Conservation (phyloP, 352 stramenopile species). For the Elongisporangium prolatum region DNA sequence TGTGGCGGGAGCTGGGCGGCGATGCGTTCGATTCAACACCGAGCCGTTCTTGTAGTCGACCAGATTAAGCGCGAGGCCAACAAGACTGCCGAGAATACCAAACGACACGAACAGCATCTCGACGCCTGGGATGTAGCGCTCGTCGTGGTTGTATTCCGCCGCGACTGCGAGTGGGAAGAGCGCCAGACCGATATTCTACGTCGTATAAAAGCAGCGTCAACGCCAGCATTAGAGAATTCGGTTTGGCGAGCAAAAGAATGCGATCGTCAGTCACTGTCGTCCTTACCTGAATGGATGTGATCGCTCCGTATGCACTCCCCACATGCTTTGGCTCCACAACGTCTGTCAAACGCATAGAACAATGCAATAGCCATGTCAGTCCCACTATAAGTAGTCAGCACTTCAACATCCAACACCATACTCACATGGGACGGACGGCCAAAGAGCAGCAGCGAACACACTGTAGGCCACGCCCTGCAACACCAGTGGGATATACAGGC, state of each 20-base stretch:
- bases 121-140: slow-evolving; percentile 74
- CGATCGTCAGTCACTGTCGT: not conserved
- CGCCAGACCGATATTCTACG: slow-evolving; percentile 77
- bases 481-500: slow-evolving; percentile 81
- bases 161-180: slow-evolving; percentile 76
- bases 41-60: slow-evolving; percentile 77
- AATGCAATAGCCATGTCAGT: not conserved
- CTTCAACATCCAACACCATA: not conserved
- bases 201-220: slow-evolving; percentile 8
- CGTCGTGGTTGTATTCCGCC: slow-evolving; percentile 61
- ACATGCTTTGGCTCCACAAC: slow-evolving; percentile 86
- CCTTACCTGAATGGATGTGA: slow-evolving; percentile 89
- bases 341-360: slow-evolving; percentile 24
- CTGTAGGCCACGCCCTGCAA: slow-evolving; percentile 91
- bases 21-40: slow-evolving; percentile 59
- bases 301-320: slow-evolving; percentile 90
- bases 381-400: not conserved
- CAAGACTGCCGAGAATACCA: slow-evolving; percentile 61
- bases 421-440: slow-evolving; percentile 80
- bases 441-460: slow-evolving; percentile 90
- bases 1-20: slow-evolving; percentile 16
- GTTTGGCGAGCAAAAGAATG: not conserved
- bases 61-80: slow-evolving; percentile 68
- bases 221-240: slow-evolving; percentile 2
- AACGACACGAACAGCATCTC: slow-evolving; percentile 83